Evolutionary conservation across 2,329 filamentous ascomycete species (phyloP).

Genomic region (Ophioceras dolichostomum): DNA sequence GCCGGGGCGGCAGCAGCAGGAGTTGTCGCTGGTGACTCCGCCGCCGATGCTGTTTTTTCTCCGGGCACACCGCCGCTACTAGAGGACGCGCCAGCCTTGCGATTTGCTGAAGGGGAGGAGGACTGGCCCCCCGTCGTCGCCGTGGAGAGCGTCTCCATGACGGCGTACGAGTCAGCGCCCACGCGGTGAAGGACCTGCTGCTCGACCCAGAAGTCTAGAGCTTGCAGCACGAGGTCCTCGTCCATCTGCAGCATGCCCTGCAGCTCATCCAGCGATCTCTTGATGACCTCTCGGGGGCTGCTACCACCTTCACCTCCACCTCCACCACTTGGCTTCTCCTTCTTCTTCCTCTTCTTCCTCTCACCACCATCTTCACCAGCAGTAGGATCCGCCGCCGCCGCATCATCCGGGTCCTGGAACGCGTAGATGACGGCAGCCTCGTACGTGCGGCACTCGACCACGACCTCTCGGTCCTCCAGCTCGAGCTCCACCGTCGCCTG

Average conservation of each 20-base stretch:
- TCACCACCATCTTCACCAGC: too few relatives aligned
- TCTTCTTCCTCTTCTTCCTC: not conserved
- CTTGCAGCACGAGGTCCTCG: constrained; percentile 54
- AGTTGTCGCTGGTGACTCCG: constrained; percentile 13
- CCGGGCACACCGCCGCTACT: too few relatives aligned
- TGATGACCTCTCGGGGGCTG: constrained; percentile 17
- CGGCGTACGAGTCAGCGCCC: constrained; percentile 43
- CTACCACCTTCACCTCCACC: constrained; percentile 15
- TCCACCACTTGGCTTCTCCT: constrained; percentile 7
- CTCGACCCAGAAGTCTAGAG: constrained; percentile 59
- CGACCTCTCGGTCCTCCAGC: constrained; percentile 65
- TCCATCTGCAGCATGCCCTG: constrained; percentile 54
- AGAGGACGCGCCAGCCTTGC: too few relatives aligned
- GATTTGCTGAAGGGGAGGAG: too few relatives aligned
- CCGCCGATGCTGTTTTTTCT: too few relatives aligned
- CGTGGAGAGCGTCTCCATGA: constrained; percentile 48
- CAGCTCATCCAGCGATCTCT: constrained; percentile 38
- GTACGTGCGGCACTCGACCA: constrained; percentile 65
- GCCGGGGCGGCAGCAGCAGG: constrained; percentile 1
- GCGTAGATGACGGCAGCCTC: constrained; percentile 81
- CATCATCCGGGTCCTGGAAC: constrained; percentile 48
- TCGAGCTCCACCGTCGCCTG: constrained; percentile 71
- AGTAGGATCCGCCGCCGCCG: too few relatives aligned
- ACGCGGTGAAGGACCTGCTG: constrained; percentile 52
- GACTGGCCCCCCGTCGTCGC: constrained; percentile 11